Percentiles rank a stretch among this genome's conserved stretches.
phyloP scores from a whole-genome alignment of 345 rosid genomes.

The Geranium rotundifolium region DNA sequence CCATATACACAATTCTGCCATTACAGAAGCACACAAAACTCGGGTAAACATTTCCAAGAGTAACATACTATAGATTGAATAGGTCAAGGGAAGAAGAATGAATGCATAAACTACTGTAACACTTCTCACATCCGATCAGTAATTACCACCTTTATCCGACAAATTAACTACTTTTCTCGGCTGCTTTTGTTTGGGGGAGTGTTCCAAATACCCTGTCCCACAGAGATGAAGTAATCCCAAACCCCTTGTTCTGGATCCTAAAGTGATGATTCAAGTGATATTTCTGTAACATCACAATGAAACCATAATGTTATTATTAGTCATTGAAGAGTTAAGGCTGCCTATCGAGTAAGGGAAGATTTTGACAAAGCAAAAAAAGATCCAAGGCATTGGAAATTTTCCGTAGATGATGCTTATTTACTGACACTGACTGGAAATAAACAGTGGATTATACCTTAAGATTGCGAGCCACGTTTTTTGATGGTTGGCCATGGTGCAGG shows the following conservation, averaged over 20 bases:
- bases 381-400: too few relatives aligned
- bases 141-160: background rate
- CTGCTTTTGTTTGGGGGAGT: constrained; percentile 42
- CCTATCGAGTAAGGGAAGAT: too few relatives aligned
- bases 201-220: constrained; percentile 92
- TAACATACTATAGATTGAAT: background rate
- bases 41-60: background rate
- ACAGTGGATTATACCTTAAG: constrained; percentile 46
- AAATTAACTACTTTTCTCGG: constrained; percentile 17
- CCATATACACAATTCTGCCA: background rate
- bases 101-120: background rate
- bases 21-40: background rate
- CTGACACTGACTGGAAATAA: too few relatives aligned
- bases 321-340: too few relatives aligned
- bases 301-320: background rate
- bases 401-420: too few relatives aligned
- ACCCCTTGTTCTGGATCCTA: constrained; percentile 73
- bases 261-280: constrained; percentile 96
- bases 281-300: constrained; percentile 37
- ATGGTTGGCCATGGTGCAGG: constrained; percentile 77
- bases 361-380: too few relatives aligned
- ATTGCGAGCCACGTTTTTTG: constrained; percentile 30
- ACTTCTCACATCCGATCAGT: background rate
- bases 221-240: constrained; percentile 78
- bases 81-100: background rate